Conservation (phyloP, 257 asterid species). For the Solanum dulcamara region DNA sequence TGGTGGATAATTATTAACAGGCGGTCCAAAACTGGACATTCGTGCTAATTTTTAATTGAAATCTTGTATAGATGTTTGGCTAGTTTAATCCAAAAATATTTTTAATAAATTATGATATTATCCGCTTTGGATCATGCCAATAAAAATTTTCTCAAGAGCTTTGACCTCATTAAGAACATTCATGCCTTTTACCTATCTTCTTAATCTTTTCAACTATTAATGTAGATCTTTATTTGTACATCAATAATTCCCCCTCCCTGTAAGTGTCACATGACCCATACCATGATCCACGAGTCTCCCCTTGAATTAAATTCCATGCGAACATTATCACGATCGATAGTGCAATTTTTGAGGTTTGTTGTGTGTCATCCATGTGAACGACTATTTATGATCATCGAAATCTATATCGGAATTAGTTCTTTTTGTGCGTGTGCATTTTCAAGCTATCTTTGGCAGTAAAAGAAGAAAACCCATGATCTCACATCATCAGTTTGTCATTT, state of each 20-base stretch:
- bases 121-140: background rate
- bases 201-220: background rate
- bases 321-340: background rate
- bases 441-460: background rate
- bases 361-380: background rate
- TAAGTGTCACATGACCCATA: background rate
- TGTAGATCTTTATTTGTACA: background rate
- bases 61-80: background rate
- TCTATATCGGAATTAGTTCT: background rate
- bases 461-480: background rate
- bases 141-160: background rate
- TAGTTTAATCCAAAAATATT: background rate
- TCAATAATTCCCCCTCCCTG: background rate
- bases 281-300: background rate
- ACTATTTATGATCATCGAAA: background rate
- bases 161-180: background rate
- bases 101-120: background rate
- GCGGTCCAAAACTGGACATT: background rate
- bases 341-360: background rate
- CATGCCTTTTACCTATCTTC: background rate
- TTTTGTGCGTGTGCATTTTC: background rate
- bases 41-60: background rate
- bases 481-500: background rate
- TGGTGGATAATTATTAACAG: too few species aligned
- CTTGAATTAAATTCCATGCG: background rate